Evolutionary conservation across 176 grass and related monocot species (phyloP), one percentile per base, ranked within the genome.

Genomic region (Aegilops umbellulata): DNA sequence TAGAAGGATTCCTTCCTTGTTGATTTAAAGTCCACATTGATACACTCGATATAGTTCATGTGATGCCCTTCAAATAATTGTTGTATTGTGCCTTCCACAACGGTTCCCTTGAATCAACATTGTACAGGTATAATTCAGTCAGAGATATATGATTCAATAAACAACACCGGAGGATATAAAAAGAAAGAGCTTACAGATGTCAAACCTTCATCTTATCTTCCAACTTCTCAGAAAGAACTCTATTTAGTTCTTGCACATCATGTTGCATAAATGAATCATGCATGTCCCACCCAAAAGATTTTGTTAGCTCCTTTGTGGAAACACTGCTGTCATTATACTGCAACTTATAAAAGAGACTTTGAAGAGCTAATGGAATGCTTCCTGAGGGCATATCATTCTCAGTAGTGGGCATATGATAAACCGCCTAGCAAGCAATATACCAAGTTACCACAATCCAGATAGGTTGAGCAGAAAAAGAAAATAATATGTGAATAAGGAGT

Each of bases 181-280:
- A 88, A 47, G 41, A 88, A 94, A 90, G 69, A 79, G 88, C 90
- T 95, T 93, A 92, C 85, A 95, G 92, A 88, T 78, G 81, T 69
- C 93, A 91, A 95, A 98, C 96, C 96, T 99, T 99, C 97, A 99
- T 96, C 90, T 99, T 99, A 89, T 99, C 97, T 94, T 96, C 97
- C 86, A 99, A 90, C 89, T 99, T 99, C 87, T 99, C 97, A 44
- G 90, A 95, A 71, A 99, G 92, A 91, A 99, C 97, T 77, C 94
- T 92, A 65, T 99, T 99, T 73, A 99, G 91, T 86, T 99, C 97
- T 89, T 99, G 97, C 53, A 99, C 97, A 84, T 99, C 97, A 67
- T 99, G 97, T 58, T 96, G 97, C 97, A 99, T 99, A 80, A 99
- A 98, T 60, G 97, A 95, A 81, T 98, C 97, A 6, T 98, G 91